Conservation (phyloP, 768 basidiomycete genomes). For the Xerocomellus chrysenteron region DNA sequence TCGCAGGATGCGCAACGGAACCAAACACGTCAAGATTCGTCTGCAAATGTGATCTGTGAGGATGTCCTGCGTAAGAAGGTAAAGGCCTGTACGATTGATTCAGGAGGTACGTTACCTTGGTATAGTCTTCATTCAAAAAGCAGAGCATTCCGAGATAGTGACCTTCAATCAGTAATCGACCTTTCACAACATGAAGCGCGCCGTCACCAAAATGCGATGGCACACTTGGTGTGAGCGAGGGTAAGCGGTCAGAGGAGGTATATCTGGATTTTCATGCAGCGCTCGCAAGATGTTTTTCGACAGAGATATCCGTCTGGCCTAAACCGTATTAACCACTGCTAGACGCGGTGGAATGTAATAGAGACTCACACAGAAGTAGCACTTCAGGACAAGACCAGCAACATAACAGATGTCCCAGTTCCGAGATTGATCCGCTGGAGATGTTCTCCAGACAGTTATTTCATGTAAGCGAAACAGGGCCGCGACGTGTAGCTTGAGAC, state of each 20-base stretch:
- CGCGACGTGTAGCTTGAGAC: background rate
- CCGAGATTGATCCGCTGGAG: slow-evolving; percentile 69
- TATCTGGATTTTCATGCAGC: slow-evolving; percentile 79
- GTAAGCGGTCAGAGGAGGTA: slow-evolving; percentile 73
- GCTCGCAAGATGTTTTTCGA: slow-evolving; percentile 91
- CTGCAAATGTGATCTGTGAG: slow-evolving; percentile 38
- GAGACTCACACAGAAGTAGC: slow-evolving; percentile 82
- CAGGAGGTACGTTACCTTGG: slow-evolving; percentile 51
- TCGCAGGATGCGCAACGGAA: slow-evolving; percentile 84
- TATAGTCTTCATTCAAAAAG: slow-evolving; percentile 91
- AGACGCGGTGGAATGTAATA: background rate
- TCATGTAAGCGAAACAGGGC: background rate
- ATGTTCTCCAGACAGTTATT: slow-evolving; percentile 42
- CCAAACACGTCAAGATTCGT: slow-evolving; percentile 86
- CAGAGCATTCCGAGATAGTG: slow-evolving; percentile 92
- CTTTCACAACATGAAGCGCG: slow-evolving; percentile 5
- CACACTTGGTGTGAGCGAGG: slow-evolving; percentile 84
- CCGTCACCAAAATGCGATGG: slow-evolving; percentile 10
- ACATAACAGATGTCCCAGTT: slow-evolving; percentile 94
- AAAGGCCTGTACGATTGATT: background rate
- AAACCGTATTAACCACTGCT: background rate
- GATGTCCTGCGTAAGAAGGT: background rate
- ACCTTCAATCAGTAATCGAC: slow-evolving; percentile 51
- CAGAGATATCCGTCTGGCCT: slow-evolving; percentile 90
- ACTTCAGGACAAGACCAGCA: slow-evolving; percentile 87